Percentiles rank a stretch among this genome's conserved stretches.
These are phyloP conservation scores for Boletus tylopilopsis DNA, from an alignment of 768 basidiomycete genomes.

Conservation along the genomic window DNA sequence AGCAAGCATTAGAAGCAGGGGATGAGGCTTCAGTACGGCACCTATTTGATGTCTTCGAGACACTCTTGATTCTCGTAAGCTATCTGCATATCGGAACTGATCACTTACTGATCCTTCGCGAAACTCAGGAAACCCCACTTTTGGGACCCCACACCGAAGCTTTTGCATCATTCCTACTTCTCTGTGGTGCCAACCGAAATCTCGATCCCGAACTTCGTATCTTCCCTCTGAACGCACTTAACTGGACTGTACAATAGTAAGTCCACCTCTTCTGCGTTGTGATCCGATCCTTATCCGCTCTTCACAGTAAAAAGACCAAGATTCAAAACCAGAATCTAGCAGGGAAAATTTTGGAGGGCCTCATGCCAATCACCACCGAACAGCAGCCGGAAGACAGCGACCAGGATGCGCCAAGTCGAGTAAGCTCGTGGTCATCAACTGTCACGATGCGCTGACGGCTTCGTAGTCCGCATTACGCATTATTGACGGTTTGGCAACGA, in stretches of 20 bases:
- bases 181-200: slow-evolving; percentile 71
- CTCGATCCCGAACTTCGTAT: slow-evolving; percentile 81
- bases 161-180: slow-evolving; percentile 84
- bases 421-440: slow-evolving; percentile 36
- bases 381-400: slow-evolving; percentile 91
- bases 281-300: not conserved
- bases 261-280: slow-evolving; percentile 22
- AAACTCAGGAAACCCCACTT: slow-evolving; percentile 82
- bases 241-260: slow-evolving; percentile 96
- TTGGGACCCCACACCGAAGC: slow-evolving; percentile 85
- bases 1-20: slow-evolving; percentile 71
- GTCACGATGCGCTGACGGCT: slow-evolving; percentile 5
- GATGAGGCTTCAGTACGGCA: slow-evolving; percentile 84
- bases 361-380: slow-evolving; percentile 94
- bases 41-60: slow-evolving; percentile 94
- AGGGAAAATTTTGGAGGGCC: slow-evolving; percentile 78
- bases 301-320: slow-evolving; percentile 88
- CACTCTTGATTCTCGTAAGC: slow-evolving; percentile 84
- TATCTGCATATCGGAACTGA: not conserved
- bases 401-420: slow-evolving; percentile 89
- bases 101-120: slow-evolving; percentile 3
- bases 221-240: slow-evolving; percentile 87
- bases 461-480: slow-evolving; percentile 86
- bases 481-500: slow-evolving; percentile 88
- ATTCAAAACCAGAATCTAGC: slow-evolving; percentile 85